Evolutionary conservation across 2,329 filamentous ascomycete species (phyloP).

Genomic region (Aspergillus jensenii): DNA sequence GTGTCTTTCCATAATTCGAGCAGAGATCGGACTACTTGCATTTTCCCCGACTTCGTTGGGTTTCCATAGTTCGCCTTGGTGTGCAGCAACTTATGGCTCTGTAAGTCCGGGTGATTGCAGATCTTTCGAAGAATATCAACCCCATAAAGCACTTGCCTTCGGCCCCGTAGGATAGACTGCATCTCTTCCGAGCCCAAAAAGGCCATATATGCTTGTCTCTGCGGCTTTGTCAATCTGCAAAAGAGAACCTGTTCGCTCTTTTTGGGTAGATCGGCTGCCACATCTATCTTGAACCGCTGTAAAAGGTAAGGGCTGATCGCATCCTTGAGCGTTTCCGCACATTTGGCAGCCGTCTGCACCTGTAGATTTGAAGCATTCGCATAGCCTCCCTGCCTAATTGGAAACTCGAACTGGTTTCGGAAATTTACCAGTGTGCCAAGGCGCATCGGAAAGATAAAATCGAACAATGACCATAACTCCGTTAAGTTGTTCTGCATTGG

Average conservation of each 20-base stretch:
- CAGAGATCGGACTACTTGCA: constrained; percentile 88
- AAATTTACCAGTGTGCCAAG: constrained; percentile 90
- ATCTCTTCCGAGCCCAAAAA: constrained; percentile 85
- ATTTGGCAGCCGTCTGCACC: constrained; percentile 91
- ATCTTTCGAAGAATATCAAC: constrained; percentile 94
- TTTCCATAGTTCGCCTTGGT: constrained; percentile 70
- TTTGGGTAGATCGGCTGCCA: constrained; percentile 87
- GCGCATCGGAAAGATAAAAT: constrained; percentile 96
- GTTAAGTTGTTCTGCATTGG: constrained; percentile 97
- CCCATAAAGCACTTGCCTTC: constrained; percentile 78
- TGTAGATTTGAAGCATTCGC: constrained; percentile 92
- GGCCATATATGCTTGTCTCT: constrained; percentile 75
- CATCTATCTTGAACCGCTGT: constrained; percentile 89
- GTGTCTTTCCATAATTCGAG: constrained; percentile 85
- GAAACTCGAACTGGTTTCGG: constrained; percentile 86
- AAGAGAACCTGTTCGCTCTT: constrained; percentile 97
- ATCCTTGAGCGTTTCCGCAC: constrained; percentile 89
- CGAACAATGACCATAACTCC: constrained; percentile 95
- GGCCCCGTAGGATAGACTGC: constrained; percentile 73
- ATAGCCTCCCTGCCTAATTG: constrained; percentile 90
- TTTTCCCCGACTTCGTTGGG: constrained; percentile 81
- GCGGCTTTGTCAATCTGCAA: constrained; percentile 81
- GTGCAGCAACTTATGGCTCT: constrained; percentile 63
- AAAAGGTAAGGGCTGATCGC: constrained; percentile 90
- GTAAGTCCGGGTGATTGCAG: constrained; percentile 92